phyloP scores from a whole-genome alignment of 345 rosid species.

The Sisymbrium altissimum region DNA sequence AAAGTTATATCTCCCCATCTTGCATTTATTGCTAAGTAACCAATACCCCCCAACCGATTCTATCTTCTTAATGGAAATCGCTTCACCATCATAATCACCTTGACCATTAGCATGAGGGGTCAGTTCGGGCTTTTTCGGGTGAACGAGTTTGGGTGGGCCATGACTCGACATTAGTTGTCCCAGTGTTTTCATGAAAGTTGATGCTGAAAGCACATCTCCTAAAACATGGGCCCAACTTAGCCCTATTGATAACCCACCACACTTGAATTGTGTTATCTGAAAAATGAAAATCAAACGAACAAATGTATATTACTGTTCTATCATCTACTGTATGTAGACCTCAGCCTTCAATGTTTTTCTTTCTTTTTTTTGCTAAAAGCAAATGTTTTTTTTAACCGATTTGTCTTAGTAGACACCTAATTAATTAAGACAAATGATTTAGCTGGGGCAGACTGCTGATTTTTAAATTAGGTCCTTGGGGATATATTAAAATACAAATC shows the following conservation, averaged over 20 bases:
- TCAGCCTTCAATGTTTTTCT: not conserved
- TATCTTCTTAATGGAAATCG: conserved; percentile 38
- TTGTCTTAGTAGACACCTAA: not conserved
- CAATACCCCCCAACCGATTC: conserved; percentile 56
- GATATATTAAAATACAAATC: not conserved
- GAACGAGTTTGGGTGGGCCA: conserved; percentile 26
- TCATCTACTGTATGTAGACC: not conserved
- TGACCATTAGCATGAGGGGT: not conserved
- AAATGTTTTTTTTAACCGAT: no score
- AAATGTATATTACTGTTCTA: not conserved
- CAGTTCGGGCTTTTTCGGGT: not conserved
- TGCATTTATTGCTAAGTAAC: conserved; percentile 31
- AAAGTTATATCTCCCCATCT: conserved; percentile 38
- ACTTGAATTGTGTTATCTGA: conserved; percentile 71
- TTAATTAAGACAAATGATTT: not conserved
- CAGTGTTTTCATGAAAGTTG: conserved; percentile 50
- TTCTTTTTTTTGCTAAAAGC: no score
- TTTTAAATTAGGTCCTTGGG: not conserved
- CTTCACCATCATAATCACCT: not conserved
- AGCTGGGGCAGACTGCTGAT: not conserved
- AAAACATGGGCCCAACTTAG: conserved; percentile 82
- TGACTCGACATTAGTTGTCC: conserved; percentile 36
- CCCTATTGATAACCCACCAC: conserved; percentile 64
- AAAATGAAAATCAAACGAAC: not conserved
- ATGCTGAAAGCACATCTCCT: conserved; percentile 61